A percentile compares a stretch with the other conserved stretches of the same genome.
Evolutionary conservation across 129 eudicot species (phyloP).

Genomic region (Artemisia annua): DNA sequence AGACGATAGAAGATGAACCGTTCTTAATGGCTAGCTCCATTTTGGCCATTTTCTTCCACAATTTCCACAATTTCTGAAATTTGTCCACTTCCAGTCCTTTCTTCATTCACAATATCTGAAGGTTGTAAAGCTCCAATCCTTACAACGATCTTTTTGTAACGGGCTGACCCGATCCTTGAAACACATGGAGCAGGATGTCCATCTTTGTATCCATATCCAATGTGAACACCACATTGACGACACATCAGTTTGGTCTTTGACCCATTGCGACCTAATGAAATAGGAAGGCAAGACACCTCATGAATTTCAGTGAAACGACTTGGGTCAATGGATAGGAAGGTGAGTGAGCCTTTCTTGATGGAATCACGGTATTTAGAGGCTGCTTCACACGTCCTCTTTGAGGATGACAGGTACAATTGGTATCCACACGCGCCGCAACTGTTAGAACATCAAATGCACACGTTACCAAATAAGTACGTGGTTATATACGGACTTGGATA

Average conservation of each 20-base stretch:
- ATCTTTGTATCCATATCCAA: constrained; percentile 52
- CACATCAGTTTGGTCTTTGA: constrained; percentile 64
- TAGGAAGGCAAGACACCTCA: constrained; percentile 54
- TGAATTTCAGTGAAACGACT: constrained; percentile 69
- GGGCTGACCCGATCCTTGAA: constrained; percentile 1
- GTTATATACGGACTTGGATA: background rate
- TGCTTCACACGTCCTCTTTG: constrained; percentile 44
- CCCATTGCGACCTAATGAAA: constrained; percentile 45
- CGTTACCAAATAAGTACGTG: background rate
- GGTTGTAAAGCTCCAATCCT: constrained; percentile 22
- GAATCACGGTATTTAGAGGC: constrained; percentile 50
- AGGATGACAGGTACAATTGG: constrained; percentile 50
- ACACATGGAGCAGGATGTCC: constrained; percentile 42
- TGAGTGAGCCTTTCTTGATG: constrained; percentile 54
- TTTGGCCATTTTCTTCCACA: background rate
- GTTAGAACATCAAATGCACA: constrained; percentile 15
- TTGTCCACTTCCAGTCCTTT: too few species aligned
- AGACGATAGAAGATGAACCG: background rate
- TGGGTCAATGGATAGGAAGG: constrained; percentile 55
- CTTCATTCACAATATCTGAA: background rate
- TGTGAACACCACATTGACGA: constrained; percentile 55
- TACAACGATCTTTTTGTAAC: constrained; percentile 21
- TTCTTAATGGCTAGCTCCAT: background rate
- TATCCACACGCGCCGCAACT: constrained; percentile 76
- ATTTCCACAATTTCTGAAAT: too few species aligned